Evolutionary conservation across 78 protist species (phyloP).

Genomic region (Parvularia atlantis): DNA sequence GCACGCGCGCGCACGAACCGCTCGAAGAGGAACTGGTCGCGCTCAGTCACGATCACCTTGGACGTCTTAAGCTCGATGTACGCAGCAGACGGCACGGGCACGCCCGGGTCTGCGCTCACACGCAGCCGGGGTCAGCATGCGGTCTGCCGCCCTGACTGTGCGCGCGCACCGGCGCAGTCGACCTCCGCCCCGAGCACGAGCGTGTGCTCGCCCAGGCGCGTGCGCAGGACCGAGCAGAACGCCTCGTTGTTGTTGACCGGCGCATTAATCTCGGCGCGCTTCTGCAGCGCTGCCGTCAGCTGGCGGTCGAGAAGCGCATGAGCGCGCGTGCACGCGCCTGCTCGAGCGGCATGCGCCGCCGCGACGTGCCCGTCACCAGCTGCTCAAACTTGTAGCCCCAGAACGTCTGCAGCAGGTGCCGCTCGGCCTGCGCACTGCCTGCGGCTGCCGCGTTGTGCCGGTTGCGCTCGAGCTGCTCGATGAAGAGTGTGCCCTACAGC

Average conservation of each 20-base stretch:
- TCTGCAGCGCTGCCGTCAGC: not conserved
- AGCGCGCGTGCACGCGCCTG: no score
- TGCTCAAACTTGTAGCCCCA: constrained; percentile 14
- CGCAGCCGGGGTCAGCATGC: no score
- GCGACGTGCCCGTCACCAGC: not conserved
- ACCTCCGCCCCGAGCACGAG: not conserved
- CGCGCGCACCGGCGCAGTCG: not conserved
- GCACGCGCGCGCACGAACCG: no score
- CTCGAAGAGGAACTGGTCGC: not conserved
- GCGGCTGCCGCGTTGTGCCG: not conserved
- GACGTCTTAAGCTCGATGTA: constrained; percentile 15
- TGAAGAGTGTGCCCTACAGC: not conserved
- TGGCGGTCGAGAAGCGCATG: no score
- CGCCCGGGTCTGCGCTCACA: no score
- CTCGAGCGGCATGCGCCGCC: not conserved
- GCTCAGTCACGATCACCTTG: not conserved
- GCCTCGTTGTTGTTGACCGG: not conserved
- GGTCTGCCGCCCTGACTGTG: no score
- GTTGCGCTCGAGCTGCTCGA: not conserved
- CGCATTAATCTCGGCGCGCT: not conserved
- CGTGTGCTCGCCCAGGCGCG: not conserved
- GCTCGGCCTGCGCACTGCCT: not conserved
- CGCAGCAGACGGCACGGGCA: not conserved
- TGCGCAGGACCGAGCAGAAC: not conserved
- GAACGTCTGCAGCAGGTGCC: not conserved